Percentiles rank a stretch among this genome's conserved stretches.
Conservation (phyloP, 345 rosid species). For the Mallotus nudiflorus region DNA sequence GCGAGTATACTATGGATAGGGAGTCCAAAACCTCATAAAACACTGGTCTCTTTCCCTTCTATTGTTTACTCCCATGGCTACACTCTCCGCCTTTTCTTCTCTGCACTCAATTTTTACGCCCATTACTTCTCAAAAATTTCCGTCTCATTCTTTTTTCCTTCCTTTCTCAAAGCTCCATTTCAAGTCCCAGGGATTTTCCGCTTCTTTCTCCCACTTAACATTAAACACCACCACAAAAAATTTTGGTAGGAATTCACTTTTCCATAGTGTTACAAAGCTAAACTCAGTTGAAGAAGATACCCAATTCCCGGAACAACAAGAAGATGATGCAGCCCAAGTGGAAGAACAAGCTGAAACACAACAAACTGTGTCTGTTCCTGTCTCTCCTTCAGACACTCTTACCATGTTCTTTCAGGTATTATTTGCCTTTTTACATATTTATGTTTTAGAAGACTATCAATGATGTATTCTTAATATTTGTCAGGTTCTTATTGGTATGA, state of each 20-base stretch:
- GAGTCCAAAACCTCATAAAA: neutral
- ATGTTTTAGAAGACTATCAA: neutral
- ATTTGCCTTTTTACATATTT: neutral
- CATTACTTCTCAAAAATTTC: conserved; percentile 14
- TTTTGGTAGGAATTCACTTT: conserved; percentile 16
- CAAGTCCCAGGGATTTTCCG: conserved; percentile 11
- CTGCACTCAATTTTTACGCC: conserved; percentile 9
- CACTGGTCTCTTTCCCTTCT: no score
- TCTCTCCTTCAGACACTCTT: conserved; percentile 88
- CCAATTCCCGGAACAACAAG: conserved; percentile 36
- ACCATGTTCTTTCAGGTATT: conserved; percentile 80
- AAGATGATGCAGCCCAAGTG: conserved; percentile 14
- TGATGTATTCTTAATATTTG: neutral
- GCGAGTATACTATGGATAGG: conserved; percentile 9
- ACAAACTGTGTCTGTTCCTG: conserved; percentile 71
- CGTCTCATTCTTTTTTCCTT: neutral
- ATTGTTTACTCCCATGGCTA: no score
- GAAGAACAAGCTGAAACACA: conserved; percentile 22
- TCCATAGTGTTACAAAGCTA: conserved; percentile 26
- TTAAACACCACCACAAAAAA: neutral
- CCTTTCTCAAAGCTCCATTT: conserved; percentile 7
- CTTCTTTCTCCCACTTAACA: conserved; percentile 27
- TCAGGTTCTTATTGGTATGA: neutral
- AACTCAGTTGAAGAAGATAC: conserved; percentile 59
- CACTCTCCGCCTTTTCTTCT: conserved; percentile 21